Percentiles rank a stretch among this genome's conserved stretches.
phyloP scores from a whole-genome alignment of 116 monocot species.

The Zostera marina region DNA sequence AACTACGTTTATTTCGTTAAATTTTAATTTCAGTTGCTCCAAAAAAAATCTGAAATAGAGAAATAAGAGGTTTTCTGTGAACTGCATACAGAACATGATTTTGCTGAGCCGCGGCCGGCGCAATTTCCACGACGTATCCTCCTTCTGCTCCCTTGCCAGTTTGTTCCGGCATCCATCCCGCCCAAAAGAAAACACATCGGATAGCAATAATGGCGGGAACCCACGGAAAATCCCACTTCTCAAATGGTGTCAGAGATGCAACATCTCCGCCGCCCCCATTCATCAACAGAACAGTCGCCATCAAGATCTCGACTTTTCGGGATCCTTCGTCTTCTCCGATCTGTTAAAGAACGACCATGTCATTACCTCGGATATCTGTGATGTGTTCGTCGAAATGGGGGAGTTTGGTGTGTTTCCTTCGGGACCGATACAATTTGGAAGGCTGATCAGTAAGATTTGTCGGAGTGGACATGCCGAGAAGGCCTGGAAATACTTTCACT shows the following conservation, averaged over 20 bases:
- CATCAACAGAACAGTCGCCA: background rate
- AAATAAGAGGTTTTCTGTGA: too few relatives aligned
- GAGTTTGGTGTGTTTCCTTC: slow-evolving; percentile 11
- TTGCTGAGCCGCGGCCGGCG: background rate
- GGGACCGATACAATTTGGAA: slow-evolving; percentile 16
- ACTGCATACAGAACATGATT: background rate
- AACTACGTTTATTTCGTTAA: too few relatives aligned
- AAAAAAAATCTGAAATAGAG: too few relatives aligned
- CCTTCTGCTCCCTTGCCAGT: background rate
- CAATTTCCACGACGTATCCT: background rate
- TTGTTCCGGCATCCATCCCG: background rate
- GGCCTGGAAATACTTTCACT: slow-evolving; percentile 42
- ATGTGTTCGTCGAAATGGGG: slow-evolving; percentile 20
- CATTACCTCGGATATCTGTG: slow-evolving; percentile 6
- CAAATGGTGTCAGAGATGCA: background rate
- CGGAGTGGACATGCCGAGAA: slow-evolving; percentile 7
- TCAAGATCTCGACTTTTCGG: slow-evolving; percentile 10
- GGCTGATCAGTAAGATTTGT: slow-evolving; percentile 29
- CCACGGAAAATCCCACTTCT: background rate
- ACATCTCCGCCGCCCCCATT: background rate
- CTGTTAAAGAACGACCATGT: slow-evolving; percentile 8
- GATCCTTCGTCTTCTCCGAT: slow-evolving; percentile 17
- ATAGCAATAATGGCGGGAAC: background rate
- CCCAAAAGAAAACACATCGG: background rate
- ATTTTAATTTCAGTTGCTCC: too few relatives aligned